Conservation (phyloP, 345 rosid species). For the Eucalyptus erythrocorys region DNA sequence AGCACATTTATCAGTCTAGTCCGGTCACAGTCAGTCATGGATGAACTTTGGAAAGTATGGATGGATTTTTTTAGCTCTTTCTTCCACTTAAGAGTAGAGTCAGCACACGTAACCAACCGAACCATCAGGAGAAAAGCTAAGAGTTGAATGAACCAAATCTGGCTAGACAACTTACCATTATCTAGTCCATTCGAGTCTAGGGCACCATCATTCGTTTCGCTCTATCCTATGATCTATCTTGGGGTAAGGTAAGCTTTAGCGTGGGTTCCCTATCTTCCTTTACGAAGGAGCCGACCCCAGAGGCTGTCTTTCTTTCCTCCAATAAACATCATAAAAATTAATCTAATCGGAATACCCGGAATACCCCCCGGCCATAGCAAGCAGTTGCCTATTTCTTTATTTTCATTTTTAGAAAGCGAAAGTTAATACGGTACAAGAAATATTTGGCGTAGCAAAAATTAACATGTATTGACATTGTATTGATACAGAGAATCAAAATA, state of each 20-base stretch:
- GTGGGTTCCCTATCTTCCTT: background rate
- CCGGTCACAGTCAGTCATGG: background rate
- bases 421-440: background rate
- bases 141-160: background rate
- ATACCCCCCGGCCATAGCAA: background rate
- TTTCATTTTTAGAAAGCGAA: background rate
- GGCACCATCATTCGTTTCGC: background rate
- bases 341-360: background rate
- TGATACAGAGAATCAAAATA: background rate
- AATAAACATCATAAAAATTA: background rate
- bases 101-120: background rate
- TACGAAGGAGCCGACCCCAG: background rate
- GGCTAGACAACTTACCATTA: background rate
- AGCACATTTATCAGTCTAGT: background rate
- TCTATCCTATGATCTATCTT: background rate
- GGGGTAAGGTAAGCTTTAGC: background rate
- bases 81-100: background rate
- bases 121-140: background rate
- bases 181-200: background rate
- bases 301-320: background rate
- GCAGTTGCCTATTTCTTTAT: background rate
- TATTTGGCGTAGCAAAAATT: background rate
- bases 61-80: background rate
- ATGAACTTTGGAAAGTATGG: background rate
- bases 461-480: background rate